Percentiles rank a stretch among this genome's conserved stretches.
These are phyloP conservation scores for Dentipellis sp. DNA, from an alignment of 768 basidiomycete genomes.

Conservation along the genomic window DNA sequence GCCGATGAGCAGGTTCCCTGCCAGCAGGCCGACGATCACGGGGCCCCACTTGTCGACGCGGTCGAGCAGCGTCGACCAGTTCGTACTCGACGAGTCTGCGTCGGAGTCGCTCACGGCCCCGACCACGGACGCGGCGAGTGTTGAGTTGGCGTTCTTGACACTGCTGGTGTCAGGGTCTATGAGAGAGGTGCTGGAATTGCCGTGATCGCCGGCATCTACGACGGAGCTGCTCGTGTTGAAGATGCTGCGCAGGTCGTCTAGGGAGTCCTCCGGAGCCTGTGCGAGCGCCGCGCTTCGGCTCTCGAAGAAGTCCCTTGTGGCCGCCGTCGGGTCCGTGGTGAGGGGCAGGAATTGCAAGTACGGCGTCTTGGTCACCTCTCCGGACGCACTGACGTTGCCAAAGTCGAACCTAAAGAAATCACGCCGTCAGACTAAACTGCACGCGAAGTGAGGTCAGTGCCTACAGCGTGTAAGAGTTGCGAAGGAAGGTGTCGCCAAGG, in stretches of 20 bases:
- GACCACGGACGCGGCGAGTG: too few species aligned
- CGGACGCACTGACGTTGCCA: neutral
- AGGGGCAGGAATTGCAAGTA: neutral
- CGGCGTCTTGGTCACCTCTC: neutral
- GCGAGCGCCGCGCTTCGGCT: neutral
- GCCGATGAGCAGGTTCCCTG: neutral
- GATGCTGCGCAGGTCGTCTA: neutral
- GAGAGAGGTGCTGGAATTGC: too few species aligned
- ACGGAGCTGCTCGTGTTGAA: neutral
- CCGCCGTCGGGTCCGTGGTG: neutral
- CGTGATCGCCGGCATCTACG: too few species aligned
- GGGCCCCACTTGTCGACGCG: neutral
- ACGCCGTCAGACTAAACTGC: neutral
- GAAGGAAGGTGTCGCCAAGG: neutral
- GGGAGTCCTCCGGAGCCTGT: neutral
- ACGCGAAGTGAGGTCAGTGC: neutral
- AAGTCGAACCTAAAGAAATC: neutral
- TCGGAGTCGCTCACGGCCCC: too few species aligned
- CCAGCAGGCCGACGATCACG: neutral
- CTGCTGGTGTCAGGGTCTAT: too few species aligned
- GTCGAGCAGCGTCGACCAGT: neutral
- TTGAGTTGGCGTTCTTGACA: too few species aligned
- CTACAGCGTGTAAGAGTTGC: neutral
- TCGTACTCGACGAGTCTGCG: neutral
- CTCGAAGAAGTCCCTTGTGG: neutral